phyloP scores from a whole-genome alignment of 257 asterid species.

The Parsonsia alboflavescens region DNA sequence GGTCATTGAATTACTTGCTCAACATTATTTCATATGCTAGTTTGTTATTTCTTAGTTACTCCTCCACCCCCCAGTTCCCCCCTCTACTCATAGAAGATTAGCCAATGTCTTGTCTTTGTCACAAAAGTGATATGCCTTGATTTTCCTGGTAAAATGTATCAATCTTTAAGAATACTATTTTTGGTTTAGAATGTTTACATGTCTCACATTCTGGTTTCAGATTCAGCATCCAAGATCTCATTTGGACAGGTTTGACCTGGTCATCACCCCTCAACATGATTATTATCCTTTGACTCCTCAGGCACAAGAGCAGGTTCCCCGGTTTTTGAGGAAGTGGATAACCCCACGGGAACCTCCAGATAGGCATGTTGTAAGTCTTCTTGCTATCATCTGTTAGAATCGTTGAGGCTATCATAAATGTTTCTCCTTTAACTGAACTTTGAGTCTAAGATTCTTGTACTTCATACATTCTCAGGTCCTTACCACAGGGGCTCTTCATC shows the following conservation, averaged over 20 bases:
- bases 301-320: slow-evolving; percentile 82
- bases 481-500: slow-evolving; percentile 93
- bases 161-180: not conserved
- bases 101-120: not conserved
- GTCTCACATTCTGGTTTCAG: slow-evolving; percentile 39
- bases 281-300: slow-evolving; percentile 72
- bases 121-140: not conserved
- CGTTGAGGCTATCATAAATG: not conserved
- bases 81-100: not conserved
- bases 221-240: slow-evolving; percentile 96
- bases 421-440: not conserved
- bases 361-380: slow-evolving; percentile 61
- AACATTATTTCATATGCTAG: not conserved
- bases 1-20: not conserved
- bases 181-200: not conserved
- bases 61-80: too few species aligned
- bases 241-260: slow-evolving; percentile 91
- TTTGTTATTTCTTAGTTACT: not conserved
- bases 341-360: slow-evolving; percentile 80
- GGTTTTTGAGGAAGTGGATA: slow-evolving; percentile 77
- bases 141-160: not conserved
- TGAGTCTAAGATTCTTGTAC: not conserved
- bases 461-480: slow-evolving; percentile 45
- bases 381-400: not conserved
- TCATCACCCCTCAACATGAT: slow-evolving; percentile 88